phyloP scores from a whole-genome alignment of 192 early-diverging fungal species.

The Coemansia sp. region DNA sequence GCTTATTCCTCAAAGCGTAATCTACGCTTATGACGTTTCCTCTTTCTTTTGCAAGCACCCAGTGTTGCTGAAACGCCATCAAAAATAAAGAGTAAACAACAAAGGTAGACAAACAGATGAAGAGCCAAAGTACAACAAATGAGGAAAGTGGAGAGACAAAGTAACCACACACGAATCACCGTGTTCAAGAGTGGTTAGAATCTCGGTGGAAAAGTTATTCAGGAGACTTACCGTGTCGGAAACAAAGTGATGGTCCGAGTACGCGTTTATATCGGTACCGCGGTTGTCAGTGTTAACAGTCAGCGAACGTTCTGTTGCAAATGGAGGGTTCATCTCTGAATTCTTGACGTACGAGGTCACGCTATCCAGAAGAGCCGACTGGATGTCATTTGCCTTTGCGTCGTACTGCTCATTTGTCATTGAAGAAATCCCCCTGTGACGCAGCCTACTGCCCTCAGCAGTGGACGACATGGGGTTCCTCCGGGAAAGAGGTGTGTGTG shows the following conservation, averaged over 20 bases:
- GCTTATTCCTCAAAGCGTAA: neutral
- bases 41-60: too few relatives aligned
- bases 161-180: too few relatives aligned
- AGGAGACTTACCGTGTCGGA: conserved; percentile 35
- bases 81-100: too few relatives aligned
- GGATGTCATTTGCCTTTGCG: conserved; percentile 22
- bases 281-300: neutral
- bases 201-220: neutral
- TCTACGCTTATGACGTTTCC: neutral
- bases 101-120: neutral
- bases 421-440: conserved; percentile 20
- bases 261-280: neutral
- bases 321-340: conserved; percentile 16
- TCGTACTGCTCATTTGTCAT: conserved; percentile 43
- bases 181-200: neutral
- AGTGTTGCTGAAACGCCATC: too few relatives aligned
- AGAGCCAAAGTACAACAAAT: neutral
- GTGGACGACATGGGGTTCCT: conserved; percentile 15
- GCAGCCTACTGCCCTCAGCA: conserved; percentile 33
- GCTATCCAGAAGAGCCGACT: conserved; percentile 20
- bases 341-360: conserved; percentile 25
- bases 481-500: conserved; percentile 12
- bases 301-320: neutral
- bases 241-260: conserved; percentile 15
- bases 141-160: neutral